Conservation (phyloP, 495 filamentous ascomycete genomes). For the Amniculicola lignicola region DNA sequence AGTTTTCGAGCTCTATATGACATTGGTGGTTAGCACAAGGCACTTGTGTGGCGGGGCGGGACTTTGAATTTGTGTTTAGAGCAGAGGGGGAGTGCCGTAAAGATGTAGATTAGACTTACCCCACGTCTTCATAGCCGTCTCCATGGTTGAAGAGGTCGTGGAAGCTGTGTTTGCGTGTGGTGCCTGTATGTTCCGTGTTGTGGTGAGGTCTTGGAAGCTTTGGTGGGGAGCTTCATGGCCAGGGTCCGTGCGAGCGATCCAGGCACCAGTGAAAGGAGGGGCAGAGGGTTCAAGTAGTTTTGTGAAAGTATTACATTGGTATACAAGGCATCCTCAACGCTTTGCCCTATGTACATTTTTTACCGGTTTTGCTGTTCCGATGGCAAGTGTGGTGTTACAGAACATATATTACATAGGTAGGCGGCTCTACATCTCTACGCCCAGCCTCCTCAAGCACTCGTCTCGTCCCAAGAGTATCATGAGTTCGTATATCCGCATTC, state of each 20-base stretch:
- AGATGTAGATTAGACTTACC: constrained; percentile 17
- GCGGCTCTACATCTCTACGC: constrained; percentile 15
- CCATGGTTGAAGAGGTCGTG: constrained; percentile 17
- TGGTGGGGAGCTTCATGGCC: neutral
- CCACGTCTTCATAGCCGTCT: constrained; percentile 30
- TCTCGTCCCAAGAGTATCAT: constrained; percentile 37
- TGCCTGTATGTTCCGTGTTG: neutral
- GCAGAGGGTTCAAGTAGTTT: too few relatives aligned
- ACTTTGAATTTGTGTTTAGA: neutral
- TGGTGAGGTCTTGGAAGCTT: neutral
- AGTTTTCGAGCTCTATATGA: constrained; percentile 81
- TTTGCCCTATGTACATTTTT: too few relatives aligned
- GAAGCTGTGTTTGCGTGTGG: constrained; percentile 1
- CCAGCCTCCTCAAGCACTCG: constrained; percentile 35
- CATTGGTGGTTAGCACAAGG: too few relatives aligned
- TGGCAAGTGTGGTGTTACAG: too few relatives aligned
- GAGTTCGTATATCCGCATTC: constrained; percentile 36
- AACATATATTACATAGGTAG: too few relatives aligned
- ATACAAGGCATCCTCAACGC: too few relatives aligned
- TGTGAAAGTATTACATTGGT: too few relatives aligned
- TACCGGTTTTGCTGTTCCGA: too few relatives aligned
- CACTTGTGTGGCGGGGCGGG: neutral
- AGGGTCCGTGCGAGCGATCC: neutral
- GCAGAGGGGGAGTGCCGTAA: neutral
- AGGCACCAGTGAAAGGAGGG: neutral